Percentiles rank a stretch among this genome's conserved stretches.
phyloP scores from a whole-genome alignment of 805 yeast genomes.

The Wickerhamiella parazyma region DNA sequence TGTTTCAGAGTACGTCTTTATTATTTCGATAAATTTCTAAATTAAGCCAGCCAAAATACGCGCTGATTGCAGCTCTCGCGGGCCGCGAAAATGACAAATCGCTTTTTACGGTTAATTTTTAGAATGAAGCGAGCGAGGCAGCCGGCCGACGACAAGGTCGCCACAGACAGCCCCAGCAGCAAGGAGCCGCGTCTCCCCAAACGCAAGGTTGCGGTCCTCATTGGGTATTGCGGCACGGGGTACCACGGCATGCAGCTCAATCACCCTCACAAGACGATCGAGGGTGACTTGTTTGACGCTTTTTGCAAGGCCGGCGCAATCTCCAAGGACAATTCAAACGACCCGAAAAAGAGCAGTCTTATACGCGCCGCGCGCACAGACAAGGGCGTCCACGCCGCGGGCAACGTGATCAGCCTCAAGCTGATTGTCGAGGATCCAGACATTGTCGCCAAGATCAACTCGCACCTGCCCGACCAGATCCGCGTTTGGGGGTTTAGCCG shows the following conservation, averaged over 20 bases:
- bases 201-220: conserved; percentile 75
- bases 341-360: conserved; percentile 75
- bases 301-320: conserved; percentile 79
- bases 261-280: conserved; percentile 80
- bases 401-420: conserved; percentile 75
- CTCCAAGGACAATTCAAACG: conserved; percentile 73
- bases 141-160: not conserved
- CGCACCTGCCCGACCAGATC: conserved; percentile 66
- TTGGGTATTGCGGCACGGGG: conserved; percentile 94
- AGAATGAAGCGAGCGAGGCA: not conserved
- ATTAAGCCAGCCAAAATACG: not conserved
- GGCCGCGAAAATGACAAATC: not conserved
- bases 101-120: not conserved
- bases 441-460: conserved; percentile 59
- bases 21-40: not conserved
- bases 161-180: too few species aligned
- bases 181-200: conserved; percentile 34
- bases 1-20: not conserved
- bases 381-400: conserved; percentile 97
- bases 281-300: conserved; percentile 75
- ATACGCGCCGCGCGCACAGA: conserved; percentile 58
- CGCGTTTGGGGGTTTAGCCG: conserved; percentile 88
- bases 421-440: conserved; percentile 73
- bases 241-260: conserved; percentile 93
- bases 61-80: too few species aligned